These are phyloP conservation scores for Primulina huaijiensis DNA, from an alignment of 257 asterid species.

Conservation along the genomic window DNA sequence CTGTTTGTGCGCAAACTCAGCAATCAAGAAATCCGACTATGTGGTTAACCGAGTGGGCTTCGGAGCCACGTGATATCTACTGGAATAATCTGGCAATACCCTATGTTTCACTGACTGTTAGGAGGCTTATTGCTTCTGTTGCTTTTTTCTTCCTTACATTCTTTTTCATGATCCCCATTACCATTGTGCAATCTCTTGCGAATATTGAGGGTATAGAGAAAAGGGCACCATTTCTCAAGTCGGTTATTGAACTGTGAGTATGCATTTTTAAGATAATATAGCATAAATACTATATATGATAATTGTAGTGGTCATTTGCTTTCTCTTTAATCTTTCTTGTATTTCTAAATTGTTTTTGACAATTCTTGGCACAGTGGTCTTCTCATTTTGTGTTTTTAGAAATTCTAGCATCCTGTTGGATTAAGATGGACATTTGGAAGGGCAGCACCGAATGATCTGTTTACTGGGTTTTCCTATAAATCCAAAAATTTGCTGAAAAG, in stretches of 20 bases:
- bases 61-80: conserved; percentile 86
- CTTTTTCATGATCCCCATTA: conserved; percentile 81
- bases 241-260: conserved; percentile 64
- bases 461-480: conserved; percentile 1
- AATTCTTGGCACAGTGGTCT: background rate
- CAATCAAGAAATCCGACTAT: conserved; percentile 80
- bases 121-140: conserved; percentile 70
- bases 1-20: conserved; percentile 90
- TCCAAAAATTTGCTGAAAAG: background rate
- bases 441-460: background rate
- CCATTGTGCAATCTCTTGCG: conserved; percentile 89
- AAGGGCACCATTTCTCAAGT: conserved; percentile 57
- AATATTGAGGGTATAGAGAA: conserved; percentile 76
- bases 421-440: background rate
- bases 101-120: conserved; percentile 68
- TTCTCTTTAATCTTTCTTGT: background rate
- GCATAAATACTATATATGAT: background rate
- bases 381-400: background rate
- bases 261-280: conserved; percentile 10
- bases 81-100: conserved; percentile 91
- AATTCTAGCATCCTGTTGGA: background rate
- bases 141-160: conserved; percentile 90
- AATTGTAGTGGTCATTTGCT: background rate
- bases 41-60: conserved; percentile 94
- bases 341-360: background rate